Evolutionary conservation across 306 rosid species (phyloP), one percentile per base, ranked within the genome.

Genomic region (Lathyrus tuberosus): DNA sequence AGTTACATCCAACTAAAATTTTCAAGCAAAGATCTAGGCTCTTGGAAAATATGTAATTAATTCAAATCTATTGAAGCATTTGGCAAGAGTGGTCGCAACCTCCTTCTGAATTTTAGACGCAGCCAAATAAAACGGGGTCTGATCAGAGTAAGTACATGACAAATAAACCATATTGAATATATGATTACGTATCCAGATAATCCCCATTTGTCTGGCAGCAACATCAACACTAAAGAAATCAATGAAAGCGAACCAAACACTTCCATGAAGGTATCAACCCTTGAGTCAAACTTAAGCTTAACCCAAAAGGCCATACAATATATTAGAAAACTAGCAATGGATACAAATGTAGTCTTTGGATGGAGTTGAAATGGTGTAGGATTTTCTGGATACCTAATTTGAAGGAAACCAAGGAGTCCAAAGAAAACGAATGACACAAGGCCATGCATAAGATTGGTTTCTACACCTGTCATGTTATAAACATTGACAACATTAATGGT

Each of bases 161-260:
- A 6, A 13, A 57, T 10, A 54, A 70, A 43, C 75, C 66, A 57
- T 4, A 43, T 3, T 6, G 33, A 16, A 43, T 70, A 70, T 1
- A 6, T 4, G 8, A 57, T 12, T 15, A 57, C 4, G 43, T 56
- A 70, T 10, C 10, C 14, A 0, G 2, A 42, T 11, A 53, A 28
- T 28, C 26, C 44, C 20, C 56, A 42, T 16, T 16, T 26, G 8
- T 70, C 1, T 0, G 66, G 57, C 0, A 70, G 57, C 33, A 70
- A 26, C 35, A 56, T 2, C 44, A 57, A 3, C 33, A 41, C 9
- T 30, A 57, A 16, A 6, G 57, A 70, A 70, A 42, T 6, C 38
- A 70, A 58, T 1, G 67, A 70, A 11, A 70, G 75, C 0, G 75
- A 57, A 16, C 3, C 57, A 42, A 70, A 57, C 2, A 57, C n/a